Conservation (phyloP, 371 early-diverging fungal genomes). For the Mucor irregularis region DNA sequence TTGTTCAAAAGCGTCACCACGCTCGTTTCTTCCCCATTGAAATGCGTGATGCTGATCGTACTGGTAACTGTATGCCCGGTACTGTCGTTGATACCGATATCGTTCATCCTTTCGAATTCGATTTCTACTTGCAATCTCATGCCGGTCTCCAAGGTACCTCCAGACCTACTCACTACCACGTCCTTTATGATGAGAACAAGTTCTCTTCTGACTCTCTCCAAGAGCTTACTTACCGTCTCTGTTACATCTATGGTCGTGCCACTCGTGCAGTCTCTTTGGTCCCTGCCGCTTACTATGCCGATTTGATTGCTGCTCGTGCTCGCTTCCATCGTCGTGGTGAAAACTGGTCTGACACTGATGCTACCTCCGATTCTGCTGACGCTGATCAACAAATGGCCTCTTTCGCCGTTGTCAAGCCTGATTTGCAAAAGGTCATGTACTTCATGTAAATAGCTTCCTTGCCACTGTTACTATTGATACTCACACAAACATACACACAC, state of each 20-base stretch:
- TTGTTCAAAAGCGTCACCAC: slow-evolving; percentile 97
- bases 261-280: slow-evolving; percentile 81
- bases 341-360: slow-evolving; percentile 51
- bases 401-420: slow-evolving; percentile 41
- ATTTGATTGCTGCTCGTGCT: slow-evolving; percentile 80
- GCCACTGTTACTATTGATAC: no score
- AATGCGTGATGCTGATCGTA: slow-evolving; percentile 48
- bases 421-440: slow-evolving; percentile 27
- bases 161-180: slow-evolving; percentile 88
- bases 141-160: slow-evolving; percentile 92
- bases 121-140: slow-evolving; percentile 92
- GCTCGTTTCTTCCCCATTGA: slow-evolving; percentile 88
- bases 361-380: slow-evolving; percentile 42
- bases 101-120: slow-evolving; percentile 82
- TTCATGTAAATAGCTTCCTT: slow-evolving; percentile 29
- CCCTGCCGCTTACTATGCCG: slow-evolving; percentile 91
- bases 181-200: slow-evolving; percentile 83
- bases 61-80: slow-evolving; percentile 71
- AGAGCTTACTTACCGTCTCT: slow-evolving; percentile 83
- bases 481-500: no score
- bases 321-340: slow-evolving; percentile 76
- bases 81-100: slow-evolving; percentile 89
- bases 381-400: slow-evolving; percentile 43
- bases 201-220: slow-evolving; percentile 79
- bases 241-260: slow-evolving; percentile 88